Evolutionary conservation across 345 rosid genomes (phyloP), one percentile per base, ranked within the genome.

Genomic region (thale cress (Arabidopsis thaliana)): DNA sequence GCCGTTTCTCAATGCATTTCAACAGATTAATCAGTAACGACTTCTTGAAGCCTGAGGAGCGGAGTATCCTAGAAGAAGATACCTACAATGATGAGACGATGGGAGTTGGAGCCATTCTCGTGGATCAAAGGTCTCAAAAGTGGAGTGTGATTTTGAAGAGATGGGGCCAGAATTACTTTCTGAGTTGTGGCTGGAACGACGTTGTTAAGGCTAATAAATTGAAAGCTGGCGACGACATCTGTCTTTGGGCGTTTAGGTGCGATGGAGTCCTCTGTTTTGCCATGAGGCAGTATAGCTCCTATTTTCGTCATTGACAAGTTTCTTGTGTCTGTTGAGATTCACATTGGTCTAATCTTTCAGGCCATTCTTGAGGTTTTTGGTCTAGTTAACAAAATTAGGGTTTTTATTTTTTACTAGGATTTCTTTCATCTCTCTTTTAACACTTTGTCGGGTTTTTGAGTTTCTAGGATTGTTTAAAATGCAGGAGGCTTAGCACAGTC

Each of bases 201-300:
- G 6, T 33, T 28, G 69, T 48, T 16, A 24, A 10, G 25, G 69
- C 56, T 48, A 65, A 65, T 7, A 7, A 23, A 2, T 20, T 48
- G 42, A 48, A 48, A 33, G 20, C 16, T 6, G 56, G 16, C 2
- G 69, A 65, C 42, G 10, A 10, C n/a, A 48, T 65, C 8, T 3
- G 11, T 46, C 2, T 65, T 34, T 65, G 69, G 69, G 16, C 58
- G 5, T 65, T 65, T 13, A 46, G 69, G 69, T 5, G 6, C 16
- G 44, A 32, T 45, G 57, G 44, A 16, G 6, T 46, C 41, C 57
- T 65, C n/a, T 65, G 69, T 23, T 65, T 74, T 34, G 80, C 62
- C 56, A 50, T 8, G 30, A 23, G 56, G 9, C 32, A 0, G 13
- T 4, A 30, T 2, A 50, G 6, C 5, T 8, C 30, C 6, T 50